Conservation (phyloP, 352 stramenopile genomes). For the Pythium plurisporium region DNA sequence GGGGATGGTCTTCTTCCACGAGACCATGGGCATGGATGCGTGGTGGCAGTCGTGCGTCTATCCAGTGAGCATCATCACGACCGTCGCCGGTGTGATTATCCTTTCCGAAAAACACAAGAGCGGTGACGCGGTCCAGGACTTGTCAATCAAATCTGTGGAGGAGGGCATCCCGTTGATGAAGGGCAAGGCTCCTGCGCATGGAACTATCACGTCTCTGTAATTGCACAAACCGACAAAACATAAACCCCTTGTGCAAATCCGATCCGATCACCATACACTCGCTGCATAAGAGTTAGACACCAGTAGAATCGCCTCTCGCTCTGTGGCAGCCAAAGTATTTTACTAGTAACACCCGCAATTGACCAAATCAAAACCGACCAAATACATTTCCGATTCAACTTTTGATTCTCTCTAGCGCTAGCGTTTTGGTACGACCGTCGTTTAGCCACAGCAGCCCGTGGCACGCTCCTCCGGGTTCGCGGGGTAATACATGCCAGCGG, state of each 20-base stretch:
- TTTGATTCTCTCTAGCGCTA: conserved; percentile 1
- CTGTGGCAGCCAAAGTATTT: not conserved
- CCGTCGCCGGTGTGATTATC: conserved; percentile 72
- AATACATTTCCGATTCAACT: conserved; percentile 12
- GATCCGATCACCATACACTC: not conserved
- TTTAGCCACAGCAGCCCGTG: conserved; percentile 39
- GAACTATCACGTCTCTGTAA: conserved; percentile 26
- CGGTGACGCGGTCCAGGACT: conserved; percentile 32
- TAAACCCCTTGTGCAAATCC: not conserved
- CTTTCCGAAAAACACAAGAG: conserved; percentile 79
- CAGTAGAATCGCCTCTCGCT: not conserved
- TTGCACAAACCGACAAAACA: not conserved
- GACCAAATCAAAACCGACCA: not conserved
- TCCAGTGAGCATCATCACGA: conserved; percentile 72
- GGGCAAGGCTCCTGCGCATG: conserved; percentile 13
- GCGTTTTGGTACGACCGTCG: not conserved
- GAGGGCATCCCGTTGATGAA: conserved; percentile 29
- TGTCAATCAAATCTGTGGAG: conserved; percentile 12
- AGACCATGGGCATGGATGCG: conserved; percentile 74
- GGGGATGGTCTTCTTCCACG: conserved; percentile 86
- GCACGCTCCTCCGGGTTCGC: conserved; percentile 48
- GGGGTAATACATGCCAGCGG: conserved; percentile 72
- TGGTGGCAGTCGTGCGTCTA: conserved; percentile 82
- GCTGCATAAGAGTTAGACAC: not conserved
- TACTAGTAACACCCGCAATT: not conserved